Conservation (phyloP, 495 filamentous ascomycete genomes). For the Neurospora sp. region DNA sequence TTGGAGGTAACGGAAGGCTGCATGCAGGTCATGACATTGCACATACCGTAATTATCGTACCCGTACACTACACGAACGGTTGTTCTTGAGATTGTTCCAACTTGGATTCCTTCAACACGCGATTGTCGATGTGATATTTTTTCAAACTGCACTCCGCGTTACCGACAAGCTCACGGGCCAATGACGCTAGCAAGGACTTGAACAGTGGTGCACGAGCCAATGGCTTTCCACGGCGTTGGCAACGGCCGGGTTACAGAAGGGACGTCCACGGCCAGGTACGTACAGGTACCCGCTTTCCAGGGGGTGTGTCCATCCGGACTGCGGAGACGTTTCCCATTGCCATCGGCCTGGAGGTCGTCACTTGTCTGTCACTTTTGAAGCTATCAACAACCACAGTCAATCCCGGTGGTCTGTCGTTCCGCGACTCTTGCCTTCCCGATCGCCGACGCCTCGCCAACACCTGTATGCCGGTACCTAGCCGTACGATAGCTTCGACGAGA, state of each 20-base stretch:
- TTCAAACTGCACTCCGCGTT: slow-evolving; percentile 1
- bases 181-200: slow-evolving; percentile 7
- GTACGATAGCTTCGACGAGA: neutral
- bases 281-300: neutral
- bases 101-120: neutral
- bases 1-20: neutral
- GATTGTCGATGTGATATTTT: neutral
- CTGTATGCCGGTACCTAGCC: neutral
- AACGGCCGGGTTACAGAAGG: neutral
- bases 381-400: neutral
- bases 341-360: neutral
- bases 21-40: neutral
- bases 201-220: neutral
- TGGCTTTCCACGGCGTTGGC: neutral
- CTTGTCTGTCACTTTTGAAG: neutral
- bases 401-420: neutral
- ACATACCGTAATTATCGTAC: neutral
- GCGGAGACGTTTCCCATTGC: neutral
- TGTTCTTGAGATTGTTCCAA: neutral
- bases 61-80: neutral
- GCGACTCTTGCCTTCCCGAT: neutral
- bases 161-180: slow-evolving; percentile 3
- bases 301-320: neutral
- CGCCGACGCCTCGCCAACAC: neutral
- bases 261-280: neutral